These are phyloP conservation scores for Pleurotus salmoneostramineus DNA, from an alignment of 768 basidiomycete genomes.

Conservation along the genomic window DNA sequence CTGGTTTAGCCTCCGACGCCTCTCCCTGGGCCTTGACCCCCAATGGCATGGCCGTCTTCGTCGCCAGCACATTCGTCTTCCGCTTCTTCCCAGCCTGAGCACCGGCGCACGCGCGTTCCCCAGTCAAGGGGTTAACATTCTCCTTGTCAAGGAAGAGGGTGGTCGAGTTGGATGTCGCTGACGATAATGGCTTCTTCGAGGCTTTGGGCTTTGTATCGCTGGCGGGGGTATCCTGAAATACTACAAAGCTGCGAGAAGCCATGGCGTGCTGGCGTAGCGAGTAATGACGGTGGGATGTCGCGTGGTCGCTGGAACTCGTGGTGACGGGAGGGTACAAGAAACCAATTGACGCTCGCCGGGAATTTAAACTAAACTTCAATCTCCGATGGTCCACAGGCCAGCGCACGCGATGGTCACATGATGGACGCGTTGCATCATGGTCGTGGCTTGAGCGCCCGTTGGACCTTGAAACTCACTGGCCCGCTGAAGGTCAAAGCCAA, in stretches of 20 bases:
- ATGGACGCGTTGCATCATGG: background rate
- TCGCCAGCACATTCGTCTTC: slow-evolving; percentile 55
- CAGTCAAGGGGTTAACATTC: slow-evolving; percentile 74
- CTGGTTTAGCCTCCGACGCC: slow-evolving; percentile 36
- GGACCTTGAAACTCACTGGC: too few relatives aligned
- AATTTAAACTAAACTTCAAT: slow-evolving; percentile 8
- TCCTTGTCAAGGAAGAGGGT: slow-evolving; percentile 57
- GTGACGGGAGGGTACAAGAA: background rate
- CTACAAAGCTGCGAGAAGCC: slow-evolving; percentile 5
- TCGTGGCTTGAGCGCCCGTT: background rate
- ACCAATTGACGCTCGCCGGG: background rate
- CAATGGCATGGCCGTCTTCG: slow-evolving; percentile 40
- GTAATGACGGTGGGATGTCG: background rate
- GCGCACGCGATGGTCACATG: slow-evolving; percentile 4
- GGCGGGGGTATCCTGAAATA: slow-evolving; percentile 2
- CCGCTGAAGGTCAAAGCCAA: too few relatives aligned
- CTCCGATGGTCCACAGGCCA: slow-evolving; percentile 4
- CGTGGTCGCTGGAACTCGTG: background rate
- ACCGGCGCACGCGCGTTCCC: slow-evolving; percentile 42
- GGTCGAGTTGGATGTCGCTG: background rate
- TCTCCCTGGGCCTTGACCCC: slow-evolving; percentile 41
- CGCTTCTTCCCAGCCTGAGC: slow-evolving; percentile 51
- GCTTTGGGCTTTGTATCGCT: background rate
- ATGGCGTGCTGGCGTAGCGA: background rate
- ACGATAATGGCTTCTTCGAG: background rate